Evolutionary conservation across 495 filamentous ascomycete species (phyloP), one percentile per base, ranked within the genome.

Genomic region (Neohortaea acidophila): DNA sequence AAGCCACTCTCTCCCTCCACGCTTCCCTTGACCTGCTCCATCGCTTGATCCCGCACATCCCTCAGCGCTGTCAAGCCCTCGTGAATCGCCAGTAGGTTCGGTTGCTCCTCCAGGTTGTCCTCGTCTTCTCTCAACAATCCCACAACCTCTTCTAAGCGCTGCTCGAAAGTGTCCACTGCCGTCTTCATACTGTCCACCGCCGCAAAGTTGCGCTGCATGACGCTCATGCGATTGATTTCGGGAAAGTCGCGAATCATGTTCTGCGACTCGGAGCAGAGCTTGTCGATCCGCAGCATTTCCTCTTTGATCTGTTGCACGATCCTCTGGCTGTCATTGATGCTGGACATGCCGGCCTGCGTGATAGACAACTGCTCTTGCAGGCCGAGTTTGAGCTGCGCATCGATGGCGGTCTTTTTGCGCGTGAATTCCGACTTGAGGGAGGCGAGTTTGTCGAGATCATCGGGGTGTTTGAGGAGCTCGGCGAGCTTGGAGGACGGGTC

Each of bases 271-370:
- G 83, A 81, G 62, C 89, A 96, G 35, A 99, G 70, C 65, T 85
- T 87, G 60, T 96, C 91, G 57, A 99, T 94, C 60, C 89, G 89
- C 66, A 85, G 79, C 68, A 99, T 86, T 65, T 96, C 89, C 51
- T 96, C 91, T 59, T 87, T 87, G 51, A 94, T 93, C 45, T 75
- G 72, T 44, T 80, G 75, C 10, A 96, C 76, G 33, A 78, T 81
- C 48, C 83, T 75, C 58, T 94, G 84, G 34, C 84, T 85, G 59
- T 94, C 84, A 27, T 69, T 71, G 41, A 97, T 75, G 24, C 75
- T 73, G 39, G 64, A 75, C 70, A 97, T 94, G 53, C 91, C 89
- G 34, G 75, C 67, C 61, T 94, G 84, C 14, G 91, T 94, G 6
- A 84, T 77, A 55, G 89, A 80, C 33, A 96, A 69, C 62, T 99